Conservation (phyloP, 2,329 filamentous ascomycete genomes). For the Gyromitra esculenta region DNA sequence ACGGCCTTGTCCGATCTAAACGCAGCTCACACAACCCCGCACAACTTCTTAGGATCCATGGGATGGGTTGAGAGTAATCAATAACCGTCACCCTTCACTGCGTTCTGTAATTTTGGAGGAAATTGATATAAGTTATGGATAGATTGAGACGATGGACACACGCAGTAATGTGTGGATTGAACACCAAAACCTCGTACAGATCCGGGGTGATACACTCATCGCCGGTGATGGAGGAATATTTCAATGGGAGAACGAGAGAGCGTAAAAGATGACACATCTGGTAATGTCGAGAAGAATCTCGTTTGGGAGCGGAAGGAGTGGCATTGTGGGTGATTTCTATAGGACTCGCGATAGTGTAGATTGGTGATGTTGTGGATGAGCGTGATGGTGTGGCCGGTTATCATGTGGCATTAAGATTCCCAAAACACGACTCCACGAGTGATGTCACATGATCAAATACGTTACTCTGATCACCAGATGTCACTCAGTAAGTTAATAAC, state of each 20-base stretch:
- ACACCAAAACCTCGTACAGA: neutral
- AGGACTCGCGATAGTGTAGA: neutral
- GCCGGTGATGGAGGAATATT: neutral
- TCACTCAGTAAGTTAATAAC: too few relatives aligned
- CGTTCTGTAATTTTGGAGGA: too few relatives aligned
- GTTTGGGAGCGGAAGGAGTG: conserved; percentile 6
- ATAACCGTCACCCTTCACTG: neutral
- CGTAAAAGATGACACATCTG: conserved; percentile 15
- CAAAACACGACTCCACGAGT: too few relatives aligned
- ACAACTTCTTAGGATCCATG: neutral
- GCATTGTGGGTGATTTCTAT: neutral
- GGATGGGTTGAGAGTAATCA: neutral
- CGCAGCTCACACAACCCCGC: neutral
- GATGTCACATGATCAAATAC: too few relatives aligned
- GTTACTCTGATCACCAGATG: too few relatives aligned
- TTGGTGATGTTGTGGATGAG: too few relatives aligned
- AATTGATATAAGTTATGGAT: neutral
- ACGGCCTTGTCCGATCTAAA: neutral
- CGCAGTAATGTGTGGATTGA: neutral
- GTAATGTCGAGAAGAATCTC: conserved; percentile 11
- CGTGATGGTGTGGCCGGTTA: too few relatives aligned
- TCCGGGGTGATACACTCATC: neutral
- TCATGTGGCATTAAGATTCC: too few relatives aligned
- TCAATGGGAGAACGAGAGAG: neutral
- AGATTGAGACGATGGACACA: conserved; percentile 2